Evolutionary conservation across 1,139 yeast species (phyloP).

Genomic region (Spathaspora sp.): DNA sequence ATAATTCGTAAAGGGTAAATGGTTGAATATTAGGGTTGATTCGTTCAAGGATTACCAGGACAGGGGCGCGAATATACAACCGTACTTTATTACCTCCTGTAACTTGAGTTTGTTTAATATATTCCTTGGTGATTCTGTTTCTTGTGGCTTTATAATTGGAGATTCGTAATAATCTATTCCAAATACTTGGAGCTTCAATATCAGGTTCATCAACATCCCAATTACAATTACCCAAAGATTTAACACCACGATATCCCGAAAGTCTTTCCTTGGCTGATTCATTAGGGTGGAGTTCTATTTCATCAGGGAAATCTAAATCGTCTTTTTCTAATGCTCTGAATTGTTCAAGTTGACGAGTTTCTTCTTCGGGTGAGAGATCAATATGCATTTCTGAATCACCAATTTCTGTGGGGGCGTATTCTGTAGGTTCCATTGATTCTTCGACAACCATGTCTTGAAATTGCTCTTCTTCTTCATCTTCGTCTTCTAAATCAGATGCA

Average conservation of each 20-base stretch:
- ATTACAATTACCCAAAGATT: slow-evolving; percentile 71
- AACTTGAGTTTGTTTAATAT: slow-evolving; percentile 56
- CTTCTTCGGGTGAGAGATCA: slow-evolving; percentile 81
- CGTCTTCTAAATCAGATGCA: slow-evolving; percentile 51
- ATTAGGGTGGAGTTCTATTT: slow-evolving; percentile 76
- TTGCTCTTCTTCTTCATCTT: slow-evolving; percentile 22
- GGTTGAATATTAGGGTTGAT: slow-evolving; percentile 45
- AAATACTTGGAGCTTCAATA: slow-evolving; percentile 70
- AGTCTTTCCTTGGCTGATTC: slow-evolving; percentile 77
- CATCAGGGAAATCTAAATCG: slow-evolving; percentile 94
- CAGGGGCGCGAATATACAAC: slow-evolving; percentile 63
- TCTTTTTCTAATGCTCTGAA: slow-evolving; percentile 74
- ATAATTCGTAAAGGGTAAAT: slow-evolving; percentile 67
- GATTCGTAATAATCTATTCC: slow-evolving; percentile 74
- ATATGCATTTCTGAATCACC: slow-evolving; percentile 62
- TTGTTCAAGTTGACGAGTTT: slow-evolving; percentile 68
- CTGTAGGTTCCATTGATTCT: slow-evolving; percentile 39
- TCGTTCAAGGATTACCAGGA: slow-evolving; percentile 39
- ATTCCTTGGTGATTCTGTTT: slow-evolving; percentile 66
- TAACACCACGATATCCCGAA: slow-evolving; percentile 80
- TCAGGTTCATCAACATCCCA: slow-evolving; percentile 91
- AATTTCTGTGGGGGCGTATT: slow-evolving; percentile 45
- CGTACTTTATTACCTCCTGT: slow-evolving; percentile 66
- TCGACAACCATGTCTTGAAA: slow-evolving; percentile 35
- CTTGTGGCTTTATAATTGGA: slow-evolving; percentile 77